Conservation (phyloP, 306 rosid genomes). For the Cajanus cajan region DNA sequence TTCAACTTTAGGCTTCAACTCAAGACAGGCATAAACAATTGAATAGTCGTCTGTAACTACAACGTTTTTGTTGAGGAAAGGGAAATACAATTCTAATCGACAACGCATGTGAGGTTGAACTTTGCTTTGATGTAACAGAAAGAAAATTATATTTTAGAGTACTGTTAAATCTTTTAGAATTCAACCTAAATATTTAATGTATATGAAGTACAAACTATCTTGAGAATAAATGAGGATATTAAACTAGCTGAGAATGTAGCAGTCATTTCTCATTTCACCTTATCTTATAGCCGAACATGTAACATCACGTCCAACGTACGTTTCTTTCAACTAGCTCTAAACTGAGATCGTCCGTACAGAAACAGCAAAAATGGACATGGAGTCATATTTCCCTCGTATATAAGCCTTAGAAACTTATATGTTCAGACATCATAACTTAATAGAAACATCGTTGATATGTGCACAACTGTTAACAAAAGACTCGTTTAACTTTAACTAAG, state of each 20-base stretch:
- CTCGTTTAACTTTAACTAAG: slow-evolving; percentile 1
- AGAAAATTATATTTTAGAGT: background rate
- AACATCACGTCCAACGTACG: background rate
- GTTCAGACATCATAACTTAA: background rate
- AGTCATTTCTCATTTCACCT: slow-evolving; percentile 17
- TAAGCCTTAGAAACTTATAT: background rate
- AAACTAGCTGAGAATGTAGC: background rate
- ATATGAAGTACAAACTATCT: slow-evolving; percentile 7
- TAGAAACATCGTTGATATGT: background rate
- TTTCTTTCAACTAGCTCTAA: slow-evolving; percentile 13
- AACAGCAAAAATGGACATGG: slow-evolving; percentile 14
- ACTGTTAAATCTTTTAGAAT: slow-evolving; percentile 1
- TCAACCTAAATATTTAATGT: slow-evolving; percentile 5
- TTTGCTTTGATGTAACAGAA: background rate
- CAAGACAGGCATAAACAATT: background rate
- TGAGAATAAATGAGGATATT: background rate
- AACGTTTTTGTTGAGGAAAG: slow-evolving; percentile 9
- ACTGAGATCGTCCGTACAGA: slow-evolving; percentile 10
- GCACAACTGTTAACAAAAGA: background rate
- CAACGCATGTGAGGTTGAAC: slow-evolving; percentile 12
- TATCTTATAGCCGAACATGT: background rate
- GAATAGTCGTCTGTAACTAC: background rate
- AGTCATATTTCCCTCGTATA: background rate
- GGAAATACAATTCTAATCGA: background rate
- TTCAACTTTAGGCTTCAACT: background rate